A percentile compares a stretch with the other conserved stretches of the same genome.
Conservation (phyloP, 306 rosid genomes). For the Prunus salicina region DNA sequence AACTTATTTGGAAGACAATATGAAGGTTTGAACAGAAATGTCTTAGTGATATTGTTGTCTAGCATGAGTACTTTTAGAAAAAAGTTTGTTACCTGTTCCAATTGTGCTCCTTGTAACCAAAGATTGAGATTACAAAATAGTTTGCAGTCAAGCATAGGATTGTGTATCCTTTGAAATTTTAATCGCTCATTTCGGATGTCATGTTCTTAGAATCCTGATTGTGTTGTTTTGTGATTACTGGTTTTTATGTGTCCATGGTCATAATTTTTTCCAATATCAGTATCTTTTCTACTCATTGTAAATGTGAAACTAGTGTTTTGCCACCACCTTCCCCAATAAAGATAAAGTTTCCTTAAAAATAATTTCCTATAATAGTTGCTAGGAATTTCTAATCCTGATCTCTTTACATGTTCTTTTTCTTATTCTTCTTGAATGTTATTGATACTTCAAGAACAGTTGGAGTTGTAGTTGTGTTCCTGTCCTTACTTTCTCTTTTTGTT, state of each 20-base stretch:
- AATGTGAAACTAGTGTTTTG: not conserved
- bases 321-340: not conserved
- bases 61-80: not conserved
- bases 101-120: not conserved
- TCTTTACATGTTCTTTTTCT: not conserved
- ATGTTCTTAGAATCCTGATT: not conserved
- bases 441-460: not conserved
- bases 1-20: slow-evolving; percentile 56
- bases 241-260: not conserved
- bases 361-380: not conserved
- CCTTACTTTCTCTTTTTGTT: not conserved
- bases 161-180: not conserved
- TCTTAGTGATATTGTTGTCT: not conserved
- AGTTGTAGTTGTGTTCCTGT: not conserved
- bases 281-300: not conserved
- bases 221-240: not conserved
- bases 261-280: not conserved
- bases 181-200: not conserved
- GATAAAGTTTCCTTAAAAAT: not conserved
- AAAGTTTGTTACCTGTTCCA: not conserved
- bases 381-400: not conserved
- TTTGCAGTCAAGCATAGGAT: not conserved
- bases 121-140: not conserved
- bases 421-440: not conserved
- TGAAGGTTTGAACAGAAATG: slow-evolving; percentile 43